Evolutionary conservation across 495 filamentous ascomycete genomes (phyloP).

Genomic region (Saxophila tyrrhenica): DNA sequence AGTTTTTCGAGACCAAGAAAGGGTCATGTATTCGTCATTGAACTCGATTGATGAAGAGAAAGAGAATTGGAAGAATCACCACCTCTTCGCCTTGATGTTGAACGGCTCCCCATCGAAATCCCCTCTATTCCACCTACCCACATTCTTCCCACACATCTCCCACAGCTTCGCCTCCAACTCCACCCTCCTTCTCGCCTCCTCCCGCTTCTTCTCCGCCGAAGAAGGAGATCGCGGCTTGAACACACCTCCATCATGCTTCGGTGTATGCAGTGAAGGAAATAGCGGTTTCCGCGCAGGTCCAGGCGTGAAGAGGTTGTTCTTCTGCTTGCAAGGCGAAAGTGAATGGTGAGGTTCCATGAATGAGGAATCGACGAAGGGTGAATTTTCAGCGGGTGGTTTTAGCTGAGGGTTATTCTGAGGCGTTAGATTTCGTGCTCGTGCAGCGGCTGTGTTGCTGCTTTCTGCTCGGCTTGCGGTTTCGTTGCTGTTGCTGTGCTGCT

Average conservation of each 20-base stretch:
- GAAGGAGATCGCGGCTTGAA: slow-evolving; percentile 14
- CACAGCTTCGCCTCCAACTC: slow-evolving; percentile 25
- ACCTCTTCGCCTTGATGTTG: slow-evolving; percentile 10
- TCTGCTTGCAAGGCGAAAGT: slow-evolving; percentile 6
- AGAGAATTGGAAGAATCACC: no score
- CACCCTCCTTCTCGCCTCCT: slow-evolving; percentile 10
- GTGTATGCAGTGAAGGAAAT: background rate
- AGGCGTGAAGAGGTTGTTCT: background rate
- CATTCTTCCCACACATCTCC: slow-evolving; percentile 22
- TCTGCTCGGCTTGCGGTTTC: slow-evolving; percentile 4
- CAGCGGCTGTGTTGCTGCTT: slow-evolving; percentile 7
- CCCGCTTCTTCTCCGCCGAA: slow-evolving; percentile 12
- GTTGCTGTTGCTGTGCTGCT: background rate
- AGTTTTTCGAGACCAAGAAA: no score
- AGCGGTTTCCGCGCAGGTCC: background rate
- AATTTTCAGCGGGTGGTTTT: slow-evolving; percentile 8
- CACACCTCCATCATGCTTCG: slow-evolving; percentile 2
- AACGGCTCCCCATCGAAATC: slow-evolving; percentile 21
- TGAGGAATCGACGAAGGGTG: slow-evolving; percentile 2
- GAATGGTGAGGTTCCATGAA: background rate
- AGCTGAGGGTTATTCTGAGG: slow-evolving; percentile 5
- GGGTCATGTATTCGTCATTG: no score
- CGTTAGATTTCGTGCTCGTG: slow-evolving; percentile 3
- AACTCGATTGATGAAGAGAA: no score
- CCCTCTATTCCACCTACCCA: slow-evolving; percentile 26